Percentiles rank a stretch among this genome's conserved stretches.
phyloP scores from a whole-genome alignment of 176 grass and related monocot species.

The Miscanthus lutarioriparius region DNA sequence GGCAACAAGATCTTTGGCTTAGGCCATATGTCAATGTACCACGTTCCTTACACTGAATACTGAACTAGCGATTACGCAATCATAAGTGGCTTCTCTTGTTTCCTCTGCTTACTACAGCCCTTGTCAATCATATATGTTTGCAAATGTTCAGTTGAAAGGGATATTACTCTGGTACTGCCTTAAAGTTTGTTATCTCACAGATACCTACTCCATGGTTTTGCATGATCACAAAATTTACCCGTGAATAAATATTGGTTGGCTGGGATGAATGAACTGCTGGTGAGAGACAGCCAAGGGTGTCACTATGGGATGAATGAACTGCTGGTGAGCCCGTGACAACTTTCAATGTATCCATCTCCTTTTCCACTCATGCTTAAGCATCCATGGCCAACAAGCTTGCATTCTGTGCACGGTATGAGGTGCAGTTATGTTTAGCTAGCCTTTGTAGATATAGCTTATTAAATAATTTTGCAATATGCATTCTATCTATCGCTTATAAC shows the following conservation, averaged over 20 bases:
- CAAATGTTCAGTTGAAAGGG: constrained; percentile 20
- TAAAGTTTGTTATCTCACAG: background rate
- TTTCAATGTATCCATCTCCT: constrained; percentile 88
- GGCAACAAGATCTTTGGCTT: background rate
- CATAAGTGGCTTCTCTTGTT: background rate
- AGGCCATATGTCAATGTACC: background rate
- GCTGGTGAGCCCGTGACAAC: constrained; percentile 85
- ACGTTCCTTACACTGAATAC: background rate
- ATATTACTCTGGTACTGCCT: background rate
- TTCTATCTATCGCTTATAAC: constrained; percentile 5
- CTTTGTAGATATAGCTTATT: background rate
- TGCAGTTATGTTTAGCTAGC: background rate
- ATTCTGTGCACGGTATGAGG: constrained; percentile 65
- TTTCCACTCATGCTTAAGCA: constrained; percentile 80
- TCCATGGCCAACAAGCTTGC: no score
- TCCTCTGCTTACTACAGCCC: background rate
- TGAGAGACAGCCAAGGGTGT: constrained; percentile 92
- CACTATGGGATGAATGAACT: constrained; percentile 96
- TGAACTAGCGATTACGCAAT: background rate
- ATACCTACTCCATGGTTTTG: constrained; percentile 9
- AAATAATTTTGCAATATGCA: background rate
- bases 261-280: constrained; percentile 97
- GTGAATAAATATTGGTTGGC: constrained; percentile 58
- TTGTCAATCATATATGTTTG: background rate
- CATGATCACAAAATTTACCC: constrained; percentile 9